These are phyloP conservation scores for Linnemannia schmuckeri DNA, from an alignment of 192 early-diverging fungal genomes.

Conservation along the genomic window DNA sequence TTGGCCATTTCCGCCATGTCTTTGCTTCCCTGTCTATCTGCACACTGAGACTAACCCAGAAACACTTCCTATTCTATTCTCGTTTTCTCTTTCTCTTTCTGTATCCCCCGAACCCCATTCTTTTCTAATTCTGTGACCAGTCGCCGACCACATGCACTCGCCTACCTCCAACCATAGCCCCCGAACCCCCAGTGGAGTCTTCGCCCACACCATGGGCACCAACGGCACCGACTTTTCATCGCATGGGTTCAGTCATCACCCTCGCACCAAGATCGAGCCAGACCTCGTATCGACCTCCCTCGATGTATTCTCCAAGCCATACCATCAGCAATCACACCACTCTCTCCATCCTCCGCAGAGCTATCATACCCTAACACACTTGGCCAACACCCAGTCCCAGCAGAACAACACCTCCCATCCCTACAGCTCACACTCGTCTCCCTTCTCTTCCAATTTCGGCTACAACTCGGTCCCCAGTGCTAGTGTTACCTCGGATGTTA, in stretches of 20 bases:
- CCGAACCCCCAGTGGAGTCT: slow-evolving; percentile 30
- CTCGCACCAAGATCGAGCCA: slow-evolving; percentile 28
- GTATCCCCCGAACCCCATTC: not conserved
- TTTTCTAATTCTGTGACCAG: not conserved
- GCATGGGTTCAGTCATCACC: slow-evolving; percentile 30
- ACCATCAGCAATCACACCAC: slow-evolving; percentile 27
- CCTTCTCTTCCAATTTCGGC: slow-evolving; percentile 26
- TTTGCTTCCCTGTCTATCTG: not conserved
- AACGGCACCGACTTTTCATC: slow-evolving; percentile 24
- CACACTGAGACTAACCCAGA: not conserved
- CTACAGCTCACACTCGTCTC: slow-evolving; percentile 12
- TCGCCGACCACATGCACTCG: slow-evolving; percentile 24
- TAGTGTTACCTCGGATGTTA: not conserved
- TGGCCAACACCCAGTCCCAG: slow-evolving; percentile 7
- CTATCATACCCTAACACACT: slow-evolving; percentile 23
- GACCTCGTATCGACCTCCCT: slow-evolving; percentile 12
- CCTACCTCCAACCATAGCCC: slow-evolving; percentile 35
- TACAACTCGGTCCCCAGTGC: slow-evolving; percentile 18
- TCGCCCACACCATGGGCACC: slow-evolving; percentile 7
- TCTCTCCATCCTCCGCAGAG: slow-evolving; percentile 23
- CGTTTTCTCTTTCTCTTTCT: not conserved
- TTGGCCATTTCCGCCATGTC: not conserved
- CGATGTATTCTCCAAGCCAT: slow-evolving; percentile 38
- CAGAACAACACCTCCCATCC: not conserved
- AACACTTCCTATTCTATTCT: not conserved